Conservation (phyloP, 2,329 filamentous ascomycete genomes). For the Emergomyces africanus region DNA sequence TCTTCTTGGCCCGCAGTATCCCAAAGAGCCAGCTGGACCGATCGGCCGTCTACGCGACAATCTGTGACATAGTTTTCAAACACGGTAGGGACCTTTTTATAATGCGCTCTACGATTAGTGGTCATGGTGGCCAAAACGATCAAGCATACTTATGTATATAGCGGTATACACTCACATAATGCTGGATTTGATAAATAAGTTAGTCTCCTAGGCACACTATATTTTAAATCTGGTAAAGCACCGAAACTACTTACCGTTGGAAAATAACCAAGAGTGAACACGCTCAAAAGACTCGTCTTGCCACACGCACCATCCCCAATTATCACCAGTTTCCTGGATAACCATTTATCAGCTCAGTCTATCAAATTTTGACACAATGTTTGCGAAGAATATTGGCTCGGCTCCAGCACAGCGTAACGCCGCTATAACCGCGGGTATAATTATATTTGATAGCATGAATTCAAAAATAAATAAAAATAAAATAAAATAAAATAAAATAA, state of each 20-base stretch:
- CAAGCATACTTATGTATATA: background rate
- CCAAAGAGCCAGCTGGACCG: slow-evolving; percentile 96
- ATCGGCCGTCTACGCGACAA: slow-evolving; percentile 94
- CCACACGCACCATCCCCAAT: slow-evolving; percentile 96
- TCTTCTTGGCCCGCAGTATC: slow-evolving; percentile 99
- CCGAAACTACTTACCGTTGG: slow-evolving; percentile 60
- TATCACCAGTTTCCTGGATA: slow-evolving; percentile 77
- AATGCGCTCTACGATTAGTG: slow-evolving; percentile 3
- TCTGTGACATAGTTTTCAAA: slow-evolving; percentile 99
- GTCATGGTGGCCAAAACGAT: background rate
- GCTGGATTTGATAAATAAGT: slow-evolving; percentile 20
- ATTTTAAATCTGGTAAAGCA: background rate
- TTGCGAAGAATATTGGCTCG: background rate
- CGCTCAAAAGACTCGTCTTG: slow-evolving; percentile 92
- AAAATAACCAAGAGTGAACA: slow-evolving; percentile 96
- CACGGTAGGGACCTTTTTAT: slow-evolving; percentile 73
- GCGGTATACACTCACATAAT: slow-evolving; percentile 29
- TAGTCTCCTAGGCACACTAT: slow-evolving; percentile 14
- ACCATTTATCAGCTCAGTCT: background rate
- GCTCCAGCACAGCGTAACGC: slow-evolving; percentile 1
- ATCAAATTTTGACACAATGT: background rate
- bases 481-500: too few relatives aligned
- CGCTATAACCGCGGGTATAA: background rate
- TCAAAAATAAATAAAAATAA: background rate
- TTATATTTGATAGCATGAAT: background rate